These are phyloP conservation scores for Penicillium verhagenii DNA, from an alignment of 495 filamentous ascomycete genomes.

Conservation along the genomic window DNA sequence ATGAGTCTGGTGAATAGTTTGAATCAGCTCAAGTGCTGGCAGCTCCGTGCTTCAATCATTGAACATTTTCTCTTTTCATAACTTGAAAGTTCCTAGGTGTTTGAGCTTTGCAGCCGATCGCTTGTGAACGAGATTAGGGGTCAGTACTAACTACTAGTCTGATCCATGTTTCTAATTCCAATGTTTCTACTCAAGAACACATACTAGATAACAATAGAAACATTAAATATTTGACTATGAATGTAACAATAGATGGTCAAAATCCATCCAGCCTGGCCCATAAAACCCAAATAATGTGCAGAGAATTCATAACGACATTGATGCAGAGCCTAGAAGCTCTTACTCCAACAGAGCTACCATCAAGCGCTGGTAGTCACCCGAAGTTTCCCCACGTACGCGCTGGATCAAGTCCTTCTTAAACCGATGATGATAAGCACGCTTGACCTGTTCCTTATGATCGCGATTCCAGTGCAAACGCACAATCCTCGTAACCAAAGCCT, in stretches of 20 bases:
- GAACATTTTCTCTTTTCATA: too few species aligned
- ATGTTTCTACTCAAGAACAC: neutral
- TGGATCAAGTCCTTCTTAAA: constrained; percentile 60
- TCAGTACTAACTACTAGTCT: too few species aligned
- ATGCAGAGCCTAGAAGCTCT: neutral
- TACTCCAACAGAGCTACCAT: constrained; percentile 44
- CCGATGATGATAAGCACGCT: constrained; percentile 64
- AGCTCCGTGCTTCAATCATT: too few species aligned
- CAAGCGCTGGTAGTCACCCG: constrained; percentile 74
- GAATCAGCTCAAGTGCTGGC: too few species aligned
- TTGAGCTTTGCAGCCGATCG: too few species aligned
- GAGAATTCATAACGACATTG: neutral
- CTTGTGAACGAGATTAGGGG: too few species aligned
- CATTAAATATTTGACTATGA: neutral
- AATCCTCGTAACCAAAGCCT: constrained; percentile 68
- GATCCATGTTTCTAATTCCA: too few species aligned
- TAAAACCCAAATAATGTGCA: neutral
- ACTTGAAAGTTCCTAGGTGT: too few species aligned
- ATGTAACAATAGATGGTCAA: neutral
- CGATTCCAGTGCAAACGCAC: constrained; percentile 80
- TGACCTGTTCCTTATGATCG: constrained; percentile 67
- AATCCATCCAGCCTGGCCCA: neutral
- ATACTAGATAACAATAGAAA: neutral
- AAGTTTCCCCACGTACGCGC: constrained; percentile 78
- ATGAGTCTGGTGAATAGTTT: too few species aligned